Evolutionary conservation across 331 rosid genomes (phyloP), one percentile per base, ranked within the genome.

Genomic region (Telfairia occidentalis): DNA sequence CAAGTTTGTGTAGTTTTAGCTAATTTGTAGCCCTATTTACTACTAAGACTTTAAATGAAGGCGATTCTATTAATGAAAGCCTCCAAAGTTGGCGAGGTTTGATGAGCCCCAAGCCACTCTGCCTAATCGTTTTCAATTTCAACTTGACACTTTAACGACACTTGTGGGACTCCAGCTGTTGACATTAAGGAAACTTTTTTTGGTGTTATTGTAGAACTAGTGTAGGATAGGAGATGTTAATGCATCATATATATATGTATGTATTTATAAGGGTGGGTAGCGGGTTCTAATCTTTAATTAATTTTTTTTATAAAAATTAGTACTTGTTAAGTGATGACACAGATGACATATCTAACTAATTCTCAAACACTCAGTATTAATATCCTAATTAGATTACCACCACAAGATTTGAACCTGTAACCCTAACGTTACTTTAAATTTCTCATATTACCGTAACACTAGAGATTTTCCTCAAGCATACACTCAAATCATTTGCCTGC

Each of bases 31-130:
- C 24, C 13, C 40, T 71, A 71, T 45, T 71, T 16, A 45, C 18
- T 23, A 43, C 55, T 5, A 69, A 69, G 6, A 38, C 23, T 69
- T 69, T 69, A 69, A 70, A 45, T 70, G 75, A 70, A 37, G 16
- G n/a, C 38, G 18, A 3, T 15, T 12, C 53, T 24, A 66, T 64
- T 70, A 46, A 71, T 43, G 37, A 15, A 48, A 48, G 75, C 75
- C 75, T 71, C 75, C 75, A 71, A 48, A 71, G 75, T 71, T 71
- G 75, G 60, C 21, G 40, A 71, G 75, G 2, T 28, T 46, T 71
- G 75, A 71, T 70, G 55, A 29, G 13, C 0, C 24, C 30, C 35
- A 69, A 69, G 2, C 75, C 75, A 70, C 24, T 70, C 29, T 24
- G 32, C 38, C 24, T 43, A 69, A 69, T 69, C 1, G 15, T 43